Evolutionary conservation across 805 yeast genomes (phyloP).

Genomic region (Metschnikowia similis): DNA sequence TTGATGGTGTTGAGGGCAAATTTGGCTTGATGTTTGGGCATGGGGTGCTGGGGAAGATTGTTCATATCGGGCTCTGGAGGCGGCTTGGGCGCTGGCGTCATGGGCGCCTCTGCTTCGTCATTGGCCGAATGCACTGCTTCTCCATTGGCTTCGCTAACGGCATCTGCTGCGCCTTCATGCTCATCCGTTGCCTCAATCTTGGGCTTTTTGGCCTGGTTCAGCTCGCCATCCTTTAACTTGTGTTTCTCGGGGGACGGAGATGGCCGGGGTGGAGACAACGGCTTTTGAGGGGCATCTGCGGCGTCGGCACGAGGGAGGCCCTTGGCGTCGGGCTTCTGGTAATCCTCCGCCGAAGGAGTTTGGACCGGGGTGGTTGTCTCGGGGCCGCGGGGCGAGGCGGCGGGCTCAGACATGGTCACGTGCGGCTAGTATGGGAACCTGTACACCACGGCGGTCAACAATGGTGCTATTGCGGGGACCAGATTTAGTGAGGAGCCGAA

Average conservation of each 20-base stretch:
- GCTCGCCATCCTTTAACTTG: slow-evolving; percentile 25
- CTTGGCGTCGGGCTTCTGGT: slow-evolving; percentile 19
- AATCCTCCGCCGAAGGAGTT: slow-evolving; percentile 34
- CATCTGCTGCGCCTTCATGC: not conserved
- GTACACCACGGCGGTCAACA: slow-evolving; percentile 8
- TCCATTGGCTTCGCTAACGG: not conserved
- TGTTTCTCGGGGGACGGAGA: slow-evolving; percentile 40
- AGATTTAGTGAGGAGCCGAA: slow-evolving; percentile 9
- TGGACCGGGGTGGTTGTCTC: slow-evolving; percentile 38
- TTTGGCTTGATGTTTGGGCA: slow-evolving; percentile 80
- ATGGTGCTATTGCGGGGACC: slow-evolving; percentile 12
- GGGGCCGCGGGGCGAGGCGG: slow-evolving; percentile 18
- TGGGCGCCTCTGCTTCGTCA: not conserved
- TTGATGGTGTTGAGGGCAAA: slow-evolving; percentile 75
- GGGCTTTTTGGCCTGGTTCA: slow-evolving; percentile 17
- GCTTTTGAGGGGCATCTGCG: slow-evolving; percentile 28
- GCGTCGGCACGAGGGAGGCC: slow-evolving; percentile 8
- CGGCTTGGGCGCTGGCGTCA: slow-evolving; percentile 69
- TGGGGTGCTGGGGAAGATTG: slow-evolving; percentile 60
- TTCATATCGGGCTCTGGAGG: slow-evolving; percentile 69
- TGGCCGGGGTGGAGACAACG: slow-evolving; percentile 43
- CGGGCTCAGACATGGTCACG: slow-evolving; percentile 27
- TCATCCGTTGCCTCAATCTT: slow-evolving; percentile 14
- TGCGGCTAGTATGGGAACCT: slow-evolving; percentile 9
- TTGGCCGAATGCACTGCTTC: not conserved